These are phyloP conservation scores for Daedalea quercina DNA, from an alignment of 768 basidiomycete species.

Conservation along the genomic window DNA sequence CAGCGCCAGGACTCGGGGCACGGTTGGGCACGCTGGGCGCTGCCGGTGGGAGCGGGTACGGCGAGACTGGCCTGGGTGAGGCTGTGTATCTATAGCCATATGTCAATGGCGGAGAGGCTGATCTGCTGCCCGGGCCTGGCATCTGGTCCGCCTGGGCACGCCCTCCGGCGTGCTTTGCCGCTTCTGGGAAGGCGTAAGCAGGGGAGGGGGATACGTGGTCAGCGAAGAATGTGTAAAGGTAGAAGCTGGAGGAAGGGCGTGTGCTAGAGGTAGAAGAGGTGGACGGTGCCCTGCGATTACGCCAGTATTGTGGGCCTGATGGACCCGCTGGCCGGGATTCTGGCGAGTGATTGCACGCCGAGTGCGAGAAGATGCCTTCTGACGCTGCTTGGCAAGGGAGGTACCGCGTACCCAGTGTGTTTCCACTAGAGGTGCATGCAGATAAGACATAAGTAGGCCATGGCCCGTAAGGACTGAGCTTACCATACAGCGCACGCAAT, in stretches of 20 bases:
- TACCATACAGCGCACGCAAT: slow-evolving; percentile 59
- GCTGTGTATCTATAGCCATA: slow-evolving; percentile 16
- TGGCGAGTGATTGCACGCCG: slow-evolving; percentile 27
- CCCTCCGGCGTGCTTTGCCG: slow-evolving; percentile 4
- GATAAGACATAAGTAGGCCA: neutral
- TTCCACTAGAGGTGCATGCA: slow-evolving; percentile 40
- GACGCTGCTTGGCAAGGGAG: slow-evolving; percentile 53
- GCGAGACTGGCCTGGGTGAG: slow-evolving; percentile 10
- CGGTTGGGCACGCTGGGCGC: slow-evolving; percentile 3
- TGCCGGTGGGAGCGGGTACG: neutral
- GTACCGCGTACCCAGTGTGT: slow-evolving; percentile 56
- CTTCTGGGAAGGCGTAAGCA: slow-evolving; percentile 30
- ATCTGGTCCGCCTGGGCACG: neutral
- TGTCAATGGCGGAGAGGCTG: slow-evolving; percentile 5
- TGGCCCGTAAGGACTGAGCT: slow-evolving; percentile 11
- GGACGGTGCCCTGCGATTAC: slow-evolving; percentile 9
- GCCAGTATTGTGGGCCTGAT: slow-evolving; percentile 24
- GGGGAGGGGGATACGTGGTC: slow-evolving; percentile 26
- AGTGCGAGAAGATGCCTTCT: slow-evolving; percentile 37
- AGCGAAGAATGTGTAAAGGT: slow-evolving; percentile 34
- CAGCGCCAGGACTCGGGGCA: neutral
- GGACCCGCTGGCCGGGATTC: slow-evolving; percentile 13
- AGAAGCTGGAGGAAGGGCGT: slow-evolving; percentile 8
- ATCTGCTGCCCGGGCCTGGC: slow-evolving; percentile 3
- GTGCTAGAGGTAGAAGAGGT: slow-evolving; percentile 4